These are phyloP conservation scores for Candida gigantensis DNA, from an alignment of 1,139 yeast species.

Conservation along the genomic window DNA sequence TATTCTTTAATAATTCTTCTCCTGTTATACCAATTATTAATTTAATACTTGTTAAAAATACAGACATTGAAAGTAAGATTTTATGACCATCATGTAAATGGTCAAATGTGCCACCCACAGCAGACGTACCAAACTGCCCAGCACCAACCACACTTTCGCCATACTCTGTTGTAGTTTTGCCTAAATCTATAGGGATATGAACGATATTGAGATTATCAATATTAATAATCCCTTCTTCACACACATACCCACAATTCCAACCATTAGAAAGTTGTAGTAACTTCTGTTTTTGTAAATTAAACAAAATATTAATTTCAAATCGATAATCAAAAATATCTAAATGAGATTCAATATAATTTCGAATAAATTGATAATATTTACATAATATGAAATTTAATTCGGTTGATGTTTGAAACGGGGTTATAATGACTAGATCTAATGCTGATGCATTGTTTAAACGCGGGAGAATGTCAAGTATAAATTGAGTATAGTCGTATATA, in stretches of 20 bases:
- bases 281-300: no score
- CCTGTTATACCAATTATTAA: conserved; percentile 87
- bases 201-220: no score
- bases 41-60: conserved; percentile 53
- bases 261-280: no score
- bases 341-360: conserved; percentile 20
- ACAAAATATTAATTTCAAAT: conserved; percentile 35
- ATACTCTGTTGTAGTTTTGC: no score
- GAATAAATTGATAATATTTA: conserved; percentile 25
- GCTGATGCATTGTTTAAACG: conserved; percentile 7
- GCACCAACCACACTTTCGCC: no score
- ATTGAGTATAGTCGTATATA: conserved; percentile 22
- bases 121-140: conserved; percentile 28
- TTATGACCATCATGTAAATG: conserved; percentile 96
- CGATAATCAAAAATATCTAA: conserved; percentile 20
- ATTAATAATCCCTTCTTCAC: no score
- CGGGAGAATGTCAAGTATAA: conserved; percentile 16
- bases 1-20: conserved; percentile 68
- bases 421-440: conserved; percentile 28
- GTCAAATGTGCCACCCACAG: conserved; percentile 97
- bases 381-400: conserved; percentile 29
- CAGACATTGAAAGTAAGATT: conserved; percentile 72
- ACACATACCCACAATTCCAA: no score
- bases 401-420: conserved; percentile 19
- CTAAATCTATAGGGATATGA: no score